Evolutionary conservation across 805 yeast genomes (phyloP).

Genomic region (Saccharomyces paradoxus): DNA sequence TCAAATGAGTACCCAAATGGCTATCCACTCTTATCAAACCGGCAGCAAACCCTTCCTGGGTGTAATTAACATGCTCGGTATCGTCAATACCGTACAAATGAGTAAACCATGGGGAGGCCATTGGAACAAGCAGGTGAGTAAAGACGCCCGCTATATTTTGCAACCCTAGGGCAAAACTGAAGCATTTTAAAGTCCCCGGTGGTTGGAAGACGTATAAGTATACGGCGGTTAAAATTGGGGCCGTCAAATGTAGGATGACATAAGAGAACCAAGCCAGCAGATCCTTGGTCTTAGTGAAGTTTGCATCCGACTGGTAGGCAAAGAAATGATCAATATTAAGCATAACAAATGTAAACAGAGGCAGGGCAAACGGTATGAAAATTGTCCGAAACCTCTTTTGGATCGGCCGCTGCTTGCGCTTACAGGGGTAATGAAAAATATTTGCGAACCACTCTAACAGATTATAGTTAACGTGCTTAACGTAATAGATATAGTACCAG

Average conservation of each 20-base stretch:
- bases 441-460: constrained; percentile 21
- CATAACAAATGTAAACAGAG: constrained; percentile 35
- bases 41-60: constrained; percentile 63
- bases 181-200: constrained; percentile 52
- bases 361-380: constrained; percentile 31
- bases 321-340: constrained; percentile 40
- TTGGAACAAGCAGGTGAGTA: constrained; percentile 57
- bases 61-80: constrained; percentile 43
- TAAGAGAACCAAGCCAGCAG: constrained; percentile 54
- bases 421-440: constrained; percentile 14
- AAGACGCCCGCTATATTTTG: constrained; percentile 53
- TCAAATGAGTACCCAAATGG: constrained; percentile 52
- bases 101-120: constrained; percentile 70
- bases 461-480: constrained; percentile 14
- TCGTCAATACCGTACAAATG: constrained; percentile 51
- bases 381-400: constrained; percentile 15
- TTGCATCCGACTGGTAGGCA: constrained; percentile 30
- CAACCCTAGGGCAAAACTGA: constrained; percentile 46
- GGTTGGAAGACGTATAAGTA: constrained; percentile 60
- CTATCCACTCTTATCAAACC: constrained; percentile 60
- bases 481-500: constrained; percentile 26
- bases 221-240: constrained; percentile 52
- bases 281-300: constrained; percentile 41
- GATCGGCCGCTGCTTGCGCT: constrained; percentile 4
- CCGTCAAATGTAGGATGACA: constrained; percentile 52